phyloP scores from a whole-genome alignment of 2,329 filamentous ascomycete genomes.

The Neoascochyta sp. region DNA sequence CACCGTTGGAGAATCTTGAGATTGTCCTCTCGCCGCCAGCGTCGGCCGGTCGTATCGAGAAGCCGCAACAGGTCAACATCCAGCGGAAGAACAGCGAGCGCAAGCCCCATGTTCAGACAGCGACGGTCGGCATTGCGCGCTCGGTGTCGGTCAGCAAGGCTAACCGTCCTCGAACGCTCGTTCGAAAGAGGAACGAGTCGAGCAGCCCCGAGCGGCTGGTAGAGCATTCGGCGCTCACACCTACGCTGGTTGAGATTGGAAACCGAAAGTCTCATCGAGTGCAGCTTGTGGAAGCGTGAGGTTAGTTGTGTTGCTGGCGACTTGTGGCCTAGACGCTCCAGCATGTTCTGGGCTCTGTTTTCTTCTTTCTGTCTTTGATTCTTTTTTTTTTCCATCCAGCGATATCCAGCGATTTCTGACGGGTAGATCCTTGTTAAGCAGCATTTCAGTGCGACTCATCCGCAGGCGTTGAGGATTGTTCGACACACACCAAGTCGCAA shows the following conservation, averaged over 20 bases:
- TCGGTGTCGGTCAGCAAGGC: constrained; percentile 32
- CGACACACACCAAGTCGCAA: no score
- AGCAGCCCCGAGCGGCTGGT: constrained; percentile 20
- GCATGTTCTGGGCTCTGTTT: no score
- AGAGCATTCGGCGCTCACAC: constrained; percentile 28
- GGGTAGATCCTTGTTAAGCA: no score
- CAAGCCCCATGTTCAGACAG: constrained; percentile 10
- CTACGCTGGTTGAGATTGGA: constrained; percentile 36
- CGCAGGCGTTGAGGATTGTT: no score
- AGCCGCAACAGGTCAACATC: constrained; percentile 10
- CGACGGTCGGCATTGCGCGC: constrained; percentile 33
- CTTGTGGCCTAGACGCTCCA: no score
- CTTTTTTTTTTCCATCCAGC: constrained; percentile 2
- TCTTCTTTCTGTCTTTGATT: background rate
- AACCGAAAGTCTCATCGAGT: constrained; percentile 37
- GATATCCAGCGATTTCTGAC: background rate
- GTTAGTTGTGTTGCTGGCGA: no score
- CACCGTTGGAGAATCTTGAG: constrained; percentile 17
- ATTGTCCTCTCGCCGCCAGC: constrained; percentile 17
- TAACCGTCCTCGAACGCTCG: constrained; percentile 18
- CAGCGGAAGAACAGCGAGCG: constrained; percentile 9
- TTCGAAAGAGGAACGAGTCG: constrained; percentile 11
- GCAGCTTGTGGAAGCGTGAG: constrained; percentile 33
- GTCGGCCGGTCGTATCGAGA: constrained; percentile 8
- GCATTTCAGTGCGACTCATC: no score